These are phyloP conservation scores for Larix sibirica DNA, from an alignment of 83 land plant genomes.

Conservation along the genomic window DNA sequence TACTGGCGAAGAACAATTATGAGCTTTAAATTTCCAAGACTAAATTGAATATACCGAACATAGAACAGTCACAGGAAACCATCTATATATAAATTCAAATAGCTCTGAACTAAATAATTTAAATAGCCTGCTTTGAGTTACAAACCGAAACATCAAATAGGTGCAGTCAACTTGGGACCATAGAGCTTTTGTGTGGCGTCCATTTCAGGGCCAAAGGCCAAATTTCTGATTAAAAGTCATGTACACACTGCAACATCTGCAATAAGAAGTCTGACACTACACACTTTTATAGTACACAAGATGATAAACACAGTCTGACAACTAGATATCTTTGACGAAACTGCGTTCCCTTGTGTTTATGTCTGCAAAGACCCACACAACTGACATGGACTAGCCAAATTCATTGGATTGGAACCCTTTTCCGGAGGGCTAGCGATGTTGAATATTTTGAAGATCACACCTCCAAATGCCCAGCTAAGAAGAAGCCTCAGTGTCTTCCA, in stretches of 20 bases:
- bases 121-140: not conserved
- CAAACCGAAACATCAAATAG: not conserved
- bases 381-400: not conserved
- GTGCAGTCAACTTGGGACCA: not conserved
- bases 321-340: constrained; percentile 11
- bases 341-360: not conserved
- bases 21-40: too few relatives aligned
- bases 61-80: too few relatives aligned
- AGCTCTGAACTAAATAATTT: not conserved
- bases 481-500: not conserved
- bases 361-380: not conserved
- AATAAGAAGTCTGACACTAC: not conserved
- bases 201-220: too few relatives aligned
- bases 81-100: not conserved
- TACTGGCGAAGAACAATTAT: too few relatives aligned
- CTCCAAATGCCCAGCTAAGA: not conserved
- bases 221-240: not conserved
- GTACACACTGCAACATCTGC: not conserved
- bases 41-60: too few relatives aligned
- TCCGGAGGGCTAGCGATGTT: not conserved
- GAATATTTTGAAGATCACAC: not conserved
- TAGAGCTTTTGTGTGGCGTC: not conserved
- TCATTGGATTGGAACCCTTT: constrained; percentile 1
- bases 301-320: constrained; percentile 2
- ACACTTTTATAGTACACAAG: not conserved